Conservation (phyloP, 257 asterid genomes). For the Solanum corneliomulleri region DNA sequence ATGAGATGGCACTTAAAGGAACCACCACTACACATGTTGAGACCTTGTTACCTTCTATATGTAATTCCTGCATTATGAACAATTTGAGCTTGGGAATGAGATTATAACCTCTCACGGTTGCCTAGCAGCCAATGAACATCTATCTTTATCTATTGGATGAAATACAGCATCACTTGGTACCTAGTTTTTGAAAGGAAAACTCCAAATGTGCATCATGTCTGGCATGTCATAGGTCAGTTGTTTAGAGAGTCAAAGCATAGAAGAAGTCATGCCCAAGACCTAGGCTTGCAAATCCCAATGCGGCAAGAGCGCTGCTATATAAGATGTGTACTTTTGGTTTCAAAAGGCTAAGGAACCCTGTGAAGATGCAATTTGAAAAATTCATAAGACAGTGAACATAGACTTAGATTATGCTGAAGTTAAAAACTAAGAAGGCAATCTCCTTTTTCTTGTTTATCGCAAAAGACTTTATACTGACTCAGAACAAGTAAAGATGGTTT, state of each 20-base stretch:
- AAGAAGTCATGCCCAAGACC: slow-evolving; percentile 12
- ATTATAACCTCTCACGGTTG: background rate
- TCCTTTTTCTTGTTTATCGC: background rate
- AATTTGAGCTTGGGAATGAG: background rate
- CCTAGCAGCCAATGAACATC: background rate
- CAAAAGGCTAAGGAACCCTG: background rate
- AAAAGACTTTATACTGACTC: background rate
- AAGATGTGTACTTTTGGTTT: background rate
- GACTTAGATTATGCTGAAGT: background rate
- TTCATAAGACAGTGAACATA: background rate
- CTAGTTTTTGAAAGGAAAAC: background rate
- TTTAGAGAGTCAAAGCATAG: slow-evolving; percentile 6
- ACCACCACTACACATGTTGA: background rate
- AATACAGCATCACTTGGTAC: background rate
- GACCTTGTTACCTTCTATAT: background rate
- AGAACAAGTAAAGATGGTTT: background rate
- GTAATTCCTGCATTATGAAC: background rate
- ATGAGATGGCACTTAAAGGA: background rate
- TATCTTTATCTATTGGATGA: background rate
- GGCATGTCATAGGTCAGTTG: background rate
- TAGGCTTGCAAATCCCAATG: slow-evolving; percentile 2
- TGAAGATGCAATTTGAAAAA: background rate
- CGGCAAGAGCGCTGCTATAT: background rate
- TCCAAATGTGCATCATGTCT: background rate
- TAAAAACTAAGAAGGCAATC: background rate